Evolutionary conservation across 129 eudicot species (phyloP).

Genomic region (Daucus carota): DH1_v3.0 NC_030383.2:58442501-58443000

Average conservation of each 20-base stretch:
- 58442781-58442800: not conserved
- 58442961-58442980: slow-evolving; percentile 59
- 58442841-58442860: slow-evolving; percentile 92
- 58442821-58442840: slow-evolving; percentile 2
- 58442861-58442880: slow-evolving; percentile 83
- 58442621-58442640: not conserved
- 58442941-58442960: slow-evolving; percentile 51
- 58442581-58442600: no score
- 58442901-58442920: slow-evolving; percentile 74
- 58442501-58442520: no score
- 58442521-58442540: no score
- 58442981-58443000: slow-evolving; percentile 53
- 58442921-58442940: slow-evolving; percentile 55
- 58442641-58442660: not conserved
- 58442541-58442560: no score
- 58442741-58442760: slow-evolving; percentile 56
- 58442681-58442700: no score
- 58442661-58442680: no score
- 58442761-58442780: slow-evolving; percentile 37
- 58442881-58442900: slow-evolving; percentile 63
- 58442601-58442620: no score
- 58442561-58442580: no score
- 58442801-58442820: no score
- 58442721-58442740: slow-evolving; percentile 51
- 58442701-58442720: slow-evolving; percentile 67